phyloP scores from a whole-genome alignment of 2,329 filamentous ascomycete species.

The Plenodomus biglobosus region DNA sequence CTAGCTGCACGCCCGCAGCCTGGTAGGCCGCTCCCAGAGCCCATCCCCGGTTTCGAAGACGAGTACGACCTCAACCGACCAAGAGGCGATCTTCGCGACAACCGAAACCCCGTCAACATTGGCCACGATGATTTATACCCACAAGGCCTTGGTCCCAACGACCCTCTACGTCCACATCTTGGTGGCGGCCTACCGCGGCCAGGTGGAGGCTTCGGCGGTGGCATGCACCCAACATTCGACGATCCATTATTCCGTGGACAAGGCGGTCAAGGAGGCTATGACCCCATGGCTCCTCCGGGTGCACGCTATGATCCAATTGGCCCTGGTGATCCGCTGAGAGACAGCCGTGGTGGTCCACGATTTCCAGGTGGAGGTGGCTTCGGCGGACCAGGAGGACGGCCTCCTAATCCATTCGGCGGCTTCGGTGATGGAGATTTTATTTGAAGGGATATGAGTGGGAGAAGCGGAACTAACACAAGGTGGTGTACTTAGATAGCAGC shows the following conservation, averaged over 20 bases:
- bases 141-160: slow-evolving; percentile 78
- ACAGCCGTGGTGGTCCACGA: slow-evolving; percentile 34
- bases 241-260: slow-evolving; percentile 78
- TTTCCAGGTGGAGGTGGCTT: slow-evolving; percentile 48
- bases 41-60: slow-evolving; percentile 90
- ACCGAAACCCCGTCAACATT: slow-evolving; percentile 65
- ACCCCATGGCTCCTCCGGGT: slow-evolving; percentile 79
- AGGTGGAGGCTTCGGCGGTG: slow-evolving; percentile 66
- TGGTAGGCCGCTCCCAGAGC: slow-evolving; percentile 69
- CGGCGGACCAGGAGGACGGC: slow-evolving; percentile 48
- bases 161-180: slow-evolving; percentile 72
- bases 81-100: slow-evolving; percentile 52
- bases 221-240: slow-evolving; percentile 96
- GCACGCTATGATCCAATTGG: slow-evolving; percentile 85
- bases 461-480: not conserved
- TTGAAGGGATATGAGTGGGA: slow-evolving; percentile 9
- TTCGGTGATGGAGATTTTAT: slow-evolving; percentile 64
- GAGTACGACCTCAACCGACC: slow-evolving; percentile 80
- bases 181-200: slow-evolving; percentile 61
- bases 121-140: slow-evolving; percentile 89
- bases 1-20: slow-evolving; percentile 59
- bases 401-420: slow-evolving; percentile 61
- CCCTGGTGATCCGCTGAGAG: slow-evolving; percentile 52
- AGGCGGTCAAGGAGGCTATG: slow-evolving; percentile 54
- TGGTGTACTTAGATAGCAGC: not conserved